phyloP scores from a whole-genome alignment of 352 stramenopile species.

The Phytophthora aleatoria region DNA sequence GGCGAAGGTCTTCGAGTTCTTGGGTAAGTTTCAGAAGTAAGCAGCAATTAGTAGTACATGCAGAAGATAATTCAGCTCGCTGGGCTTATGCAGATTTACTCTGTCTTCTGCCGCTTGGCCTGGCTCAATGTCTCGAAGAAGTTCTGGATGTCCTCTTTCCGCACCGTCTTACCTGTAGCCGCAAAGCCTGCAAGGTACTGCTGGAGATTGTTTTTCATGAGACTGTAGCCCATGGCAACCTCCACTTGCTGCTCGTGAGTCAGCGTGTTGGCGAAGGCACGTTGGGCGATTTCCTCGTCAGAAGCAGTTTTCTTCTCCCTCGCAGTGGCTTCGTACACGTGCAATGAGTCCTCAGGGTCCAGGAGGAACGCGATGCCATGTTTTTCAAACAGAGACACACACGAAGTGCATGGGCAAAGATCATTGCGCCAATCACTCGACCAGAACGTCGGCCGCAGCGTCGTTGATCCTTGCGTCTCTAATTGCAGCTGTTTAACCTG shows the following conservation, averaged over 20 bases:
- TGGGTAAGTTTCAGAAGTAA: slow-evolving; percentile 57
- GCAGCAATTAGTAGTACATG: background rate
- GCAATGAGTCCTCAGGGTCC: slow-evolving; percentile 64
- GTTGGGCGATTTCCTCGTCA: slow-evolving; percentile 48
- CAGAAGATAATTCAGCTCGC: background rate
- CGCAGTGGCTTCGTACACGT: slow-evolving; percentile 64
- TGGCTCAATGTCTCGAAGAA: slow-evolving; percentile 68
- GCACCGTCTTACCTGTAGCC: slow-evolving; percentile 61
- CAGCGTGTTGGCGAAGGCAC: slow-evolving; percentile 58
- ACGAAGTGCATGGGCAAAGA: slow-evolving; percentile 63
- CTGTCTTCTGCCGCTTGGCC: slow-evolving; percentile 62
- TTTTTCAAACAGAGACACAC: slow-evolving; percentile 51
- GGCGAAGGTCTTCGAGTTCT: slow-evolving; percentile 55
- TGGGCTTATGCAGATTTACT: slow-evolving; percentile 13
- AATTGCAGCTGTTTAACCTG: slow-evolving; percentile 41
- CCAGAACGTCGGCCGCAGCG: slow-evolving; percentile 66
- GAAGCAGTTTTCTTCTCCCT: slow-evolving; percentile 43
- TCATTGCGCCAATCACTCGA: slow-evolving; percentile 59
- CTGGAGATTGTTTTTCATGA: slow-evolving; percentile 78
- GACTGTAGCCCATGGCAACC: slow-evolving; percentile 70
- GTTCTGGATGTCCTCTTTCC: slow-evolving; percentile 68
- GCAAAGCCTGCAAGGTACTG: slow-evolving; percentile 69
- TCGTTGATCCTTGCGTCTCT: slow-evolving; percentile 19
- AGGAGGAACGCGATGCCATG: slow-evolving; percentile 64
- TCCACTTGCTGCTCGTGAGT: slow-evolving; percentile 79